phyloP scores from a whole-genome alignment of 768 basidiomycete genomes.

The Collybiopsis luxurians region DNA sequence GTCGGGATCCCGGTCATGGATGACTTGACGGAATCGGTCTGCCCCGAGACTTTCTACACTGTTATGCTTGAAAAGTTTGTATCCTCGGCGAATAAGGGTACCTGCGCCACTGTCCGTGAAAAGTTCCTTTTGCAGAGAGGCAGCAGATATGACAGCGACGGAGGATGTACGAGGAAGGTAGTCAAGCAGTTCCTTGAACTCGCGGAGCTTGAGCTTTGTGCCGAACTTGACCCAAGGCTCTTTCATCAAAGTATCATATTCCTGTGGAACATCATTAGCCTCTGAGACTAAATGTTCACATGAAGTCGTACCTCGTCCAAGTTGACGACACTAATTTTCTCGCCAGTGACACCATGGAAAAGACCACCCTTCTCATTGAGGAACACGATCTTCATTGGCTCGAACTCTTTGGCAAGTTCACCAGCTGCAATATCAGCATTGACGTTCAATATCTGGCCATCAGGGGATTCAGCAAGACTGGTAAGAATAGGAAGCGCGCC shows the following conservation, averaged over 20 bases:
- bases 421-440: slow-evolving; percentile 99
- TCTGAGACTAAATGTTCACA: slow-evolving; percentile 6
- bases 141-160: slow-evolving; percentile 94
- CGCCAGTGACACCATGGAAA: slow-evolving; percentile 95
- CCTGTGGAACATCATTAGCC: slow-evolving; percentile 40
- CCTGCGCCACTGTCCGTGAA: slow-evolving; percentile 99
- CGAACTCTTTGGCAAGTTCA: slow-evolving; percentile 95
- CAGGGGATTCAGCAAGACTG: slow-evolving; percentile 88
- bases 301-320: slow-evolving; percentile 75
- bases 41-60: slow-evolving; percentile 83
- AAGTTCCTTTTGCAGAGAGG: slow-evolving; percentile 93
- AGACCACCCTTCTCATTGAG: slow-evolving; percentile 98
- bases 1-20: slow-evolving; percentile 94
- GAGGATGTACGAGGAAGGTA: slow-evolving; percentile 97
- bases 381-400: slow-evolving; percentile 96
- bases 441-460: slow-evolving; percentile 98
- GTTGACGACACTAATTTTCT: slow-evolving; percentile 96
- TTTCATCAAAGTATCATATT: slow-evolving; percentile 95
- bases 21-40: slow-evolving; percentile 91
- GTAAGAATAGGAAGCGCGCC: slow-evolving; percentile 96
- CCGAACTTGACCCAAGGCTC: slow-evolving; percentile 99
- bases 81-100: slow-evolving; percentile 95
- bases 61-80: slow-evolving; percentile 92
- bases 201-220: slow-evolving; percentile 97
- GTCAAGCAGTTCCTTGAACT: slow-evolving; percentile 98